Evolutionary conservation across 768 basidiomycete species (phyloP).

Genomic region (Phlegmacium glaucopus): DNA sequence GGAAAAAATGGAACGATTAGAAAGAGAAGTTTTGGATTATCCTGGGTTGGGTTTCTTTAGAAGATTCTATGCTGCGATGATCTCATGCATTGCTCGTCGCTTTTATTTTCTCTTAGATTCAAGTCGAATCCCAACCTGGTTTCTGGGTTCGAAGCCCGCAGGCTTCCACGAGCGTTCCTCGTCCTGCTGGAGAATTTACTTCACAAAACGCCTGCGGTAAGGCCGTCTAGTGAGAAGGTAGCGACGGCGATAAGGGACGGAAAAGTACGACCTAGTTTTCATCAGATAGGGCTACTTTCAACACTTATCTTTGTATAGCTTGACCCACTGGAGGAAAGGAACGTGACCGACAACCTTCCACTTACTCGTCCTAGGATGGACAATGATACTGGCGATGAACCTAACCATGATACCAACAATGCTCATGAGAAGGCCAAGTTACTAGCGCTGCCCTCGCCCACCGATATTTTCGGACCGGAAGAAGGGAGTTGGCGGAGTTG

Average conservation of each 20-base stretch:
- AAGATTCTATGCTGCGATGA: not conserved
- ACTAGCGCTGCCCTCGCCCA: slow-evolving; percentile 21
- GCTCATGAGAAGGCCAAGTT: slow-evolving; percentile 9
- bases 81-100: not conserved
- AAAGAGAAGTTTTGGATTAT: slow-evolving; percentile 72
- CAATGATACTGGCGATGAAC: not conserved
- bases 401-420: not conserved
- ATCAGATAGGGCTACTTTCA: not conserved
- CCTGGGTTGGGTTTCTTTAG: slow-evolving; percentile 56
- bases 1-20: slow-evolving; percentile 67
- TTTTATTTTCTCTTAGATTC: slow-evolving; percentile 34
- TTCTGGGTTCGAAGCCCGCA: slow-evolving; percentile 63
- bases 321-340: slow-evolving; percentile 13
- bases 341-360: slow-evolving; percentile 9
- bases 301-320: slow-evolving; percentile 10
- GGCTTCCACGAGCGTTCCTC: slow-evolving; percentile 67
- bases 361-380: slow-evolving; percentile 13
- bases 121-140: slow-evolving; percentile 49
- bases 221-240: slow-evolving; percentile 75
- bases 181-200: slow-evolving; percentile 72
- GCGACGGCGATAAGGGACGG: slow-evolving; percentile 65
- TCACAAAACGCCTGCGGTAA: slow-evolving; percentile 50
- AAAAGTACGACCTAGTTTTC: slow-evolving; percentile 45
- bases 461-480: slow-evolving; percentile 19
- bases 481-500: slow-evolving; percentile 12